Evolutionary conservation across 169 alveolate species (phyloP), one percentile per base, ranked within the genome.

Genomic region (Ichthyophthirius multifiliis): DNA sequence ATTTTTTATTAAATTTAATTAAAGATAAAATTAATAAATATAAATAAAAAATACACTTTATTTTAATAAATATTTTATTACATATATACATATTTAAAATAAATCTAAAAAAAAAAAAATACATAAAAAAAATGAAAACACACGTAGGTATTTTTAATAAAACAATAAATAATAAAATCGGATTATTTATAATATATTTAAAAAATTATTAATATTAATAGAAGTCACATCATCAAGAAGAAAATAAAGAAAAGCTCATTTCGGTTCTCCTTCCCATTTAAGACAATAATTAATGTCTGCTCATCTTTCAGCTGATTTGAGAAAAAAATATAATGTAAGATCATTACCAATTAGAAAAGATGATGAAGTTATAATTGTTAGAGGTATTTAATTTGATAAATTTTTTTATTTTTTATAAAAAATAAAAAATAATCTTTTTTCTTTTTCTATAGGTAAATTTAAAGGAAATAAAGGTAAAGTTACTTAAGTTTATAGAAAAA

Each of bases 391-490:
- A 76, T 27, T 34, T 45, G 10, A 15, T 64, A n/a, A n/a, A n/a
- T n/a, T n/a, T n/a, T n/a, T n/a, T n/a, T n/a, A n/a, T n/a, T n/a
- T n/a, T n/a, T n/a, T n/a, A n/a, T n/a, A n/a, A n/a, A n/a, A 41
- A 39, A 65, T 32, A 0, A 18, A 5, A 7, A 32, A 16, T 65
- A 65, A 37, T 18, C 5, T 67, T n/a, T 67, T 16, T 37, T 37
- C 20, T 39, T 31, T 43, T 31, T 18, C 9, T 27, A 45, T 27
- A 43, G 63, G 89, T 27, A 94, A 91, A 84, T 90, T 80, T 86
- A 98, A 98, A 89, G 99, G 97, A 80, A 97, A 99, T 65, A 99
- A 96, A 90, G 99, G 99, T 75, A 98, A 96, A 90, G 99, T 99
- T 76, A 96, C 97, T 64, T 94, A 94, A 85, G 99, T 98, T 75